Evolutionary conservation across 1,284 basidiomycete genomes (phyloP).

Genomic region (Ceratobasidium sp.): DNA sequence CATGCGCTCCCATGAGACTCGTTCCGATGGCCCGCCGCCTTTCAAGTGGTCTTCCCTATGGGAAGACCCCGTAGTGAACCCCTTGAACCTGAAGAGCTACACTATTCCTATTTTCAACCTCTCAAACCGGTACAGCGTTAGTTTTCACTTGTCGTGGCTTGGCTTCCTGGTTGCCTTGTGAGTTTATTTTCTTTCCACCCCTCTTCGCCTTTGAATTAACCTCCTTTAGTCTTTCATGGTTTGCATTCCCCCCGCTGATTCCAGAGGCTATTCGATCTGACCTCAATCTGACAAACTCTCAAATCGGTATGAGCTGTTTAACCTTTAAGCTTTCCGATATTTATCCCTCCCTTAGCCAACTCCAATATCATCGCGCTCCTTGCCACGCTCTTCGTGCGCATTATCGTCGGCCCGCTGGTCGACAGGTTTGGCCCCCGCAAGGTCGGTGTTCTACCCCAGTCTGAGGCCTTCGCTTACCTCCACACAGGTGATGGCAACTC

Average conservation of each 20-base stretch:
- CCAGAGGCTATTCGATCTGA: conserved; percentile 66
- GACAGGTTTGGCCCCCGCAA: conserved; percentile 66
- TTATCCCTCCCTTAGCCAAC: conserved; percentile 50
- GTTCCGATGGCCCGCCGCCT: conserved; percentile 36
- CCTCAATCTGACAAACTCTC: conserved; percentile 56
- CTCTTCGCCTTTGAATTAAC: conserved; percentile 42
- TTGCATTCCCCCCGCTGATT: conserved; percentile 68
- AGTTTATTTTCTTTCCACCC: conserved; percentile 39
- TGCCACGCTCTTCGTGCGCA: conserved; percentile 62
- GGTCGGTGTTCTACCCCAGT: conserved; percentile 47
- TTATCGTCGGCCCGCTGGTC: conserved; percentile 62
- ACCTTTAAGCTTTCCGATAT: not conserved
- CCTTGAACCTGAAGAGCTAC: conserved; percentile 61
- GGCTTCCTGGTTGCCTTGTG: conserved; percentile 56
- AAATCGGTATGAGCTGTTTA: conserved; percentile 51
- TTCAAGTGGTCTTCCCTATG: conserved; percentile 48
- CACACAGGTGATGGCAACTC: conserved; percentile 55
- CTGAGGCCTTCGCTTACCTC: not conserved
- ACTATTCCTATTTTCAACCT: conserved; percentile 64
- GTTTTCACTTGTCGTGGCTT: conserved; percentile 63
- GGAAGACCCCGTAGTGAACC: conserved; percentile 54
- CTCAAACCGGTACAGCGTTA: conserved; percentile 58
- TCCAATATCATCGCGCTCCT: conserved; percentile 65
- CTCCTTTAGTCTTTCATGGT: conserved; percentile 61
- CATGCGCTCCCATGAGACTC: conserved; percentile 11